These are phyloP conservation scores for Termitomyces bulborhizus DNA, from an alignment of 768 basidiomycete species.

Conservation along the genomic window DNA sequence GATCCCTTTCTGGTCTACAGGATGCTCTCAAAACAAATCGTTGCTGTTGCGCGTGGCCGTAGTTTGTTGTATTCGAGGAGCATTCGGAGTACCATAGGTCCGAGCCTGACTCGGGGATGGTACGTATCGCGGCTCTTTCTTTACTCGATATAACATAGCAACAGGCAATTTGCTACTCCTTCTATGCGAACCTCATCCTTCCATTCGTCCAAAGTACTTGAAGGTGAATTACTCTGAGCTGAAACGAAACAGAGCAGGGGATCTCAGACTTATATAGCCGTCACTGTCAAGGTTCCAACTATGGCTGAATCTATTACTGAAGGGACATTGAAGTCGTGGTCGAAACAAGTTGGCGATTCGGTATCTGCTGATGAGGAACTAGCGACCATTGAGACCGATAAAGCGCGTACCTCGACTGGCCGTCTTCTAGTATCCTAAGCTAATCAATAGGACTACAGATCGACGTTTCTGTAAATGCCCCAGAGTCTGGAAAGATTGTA, in stretches of 20 bases:
- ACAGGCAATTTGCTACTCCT: slow-evolving; percentile 40
- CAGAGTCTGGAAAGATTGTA: slow-evolving; percentile 79
- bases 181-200: slow-evolving; percentile 54
- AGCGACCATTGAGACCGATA: slow-evolving; percentile 98
- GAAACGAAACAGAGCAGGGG: not conserved
- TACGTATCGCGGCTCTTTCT: slow-evolving; percentile 19
- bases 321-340: slow-evolving; percentile 92
- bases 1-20: slow-evolving; percentile 2
- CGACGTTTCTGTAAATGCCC: slow-evolving; percentile 95
- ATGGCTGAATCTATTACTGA: slow-evolving; percentile 99
- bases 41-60: slow-evolving; percentile 59
- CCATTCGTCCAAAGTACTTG: slow-evolving; percentile 62
- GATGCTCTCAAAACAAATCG: slow-evolving; percentile 70
- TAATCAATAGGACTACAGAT: slow-evolving; percentile 49
- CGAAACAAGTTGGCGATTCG: slow-evolving; percentile 87
- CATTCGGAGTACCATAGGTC: slow-evolving; percentile 23
- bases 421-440: not conserved
- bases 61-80: slow-evolving; percentile 35
- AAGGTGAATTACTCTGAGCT: slow-evolving; percentile 39
- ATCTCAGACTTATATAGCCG: slow-evolving; percentile 38
- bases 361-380: slow-evolving; percentile 94
- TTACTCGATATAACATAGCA: slow-evolving; percentile 7
- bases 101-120: slow-evolving; percentile 41
- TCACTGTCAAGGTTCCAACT: slow-evolving; percentile 92
- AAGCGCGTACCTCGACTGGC: slow-evolving; percentile 45